Evolutionary conservation across 2,329 filamentous ascomycete genomes (phyloP), one percentile per base, ranked within the genome.

Genomic region (Diaporthe ampelina): DNA sequence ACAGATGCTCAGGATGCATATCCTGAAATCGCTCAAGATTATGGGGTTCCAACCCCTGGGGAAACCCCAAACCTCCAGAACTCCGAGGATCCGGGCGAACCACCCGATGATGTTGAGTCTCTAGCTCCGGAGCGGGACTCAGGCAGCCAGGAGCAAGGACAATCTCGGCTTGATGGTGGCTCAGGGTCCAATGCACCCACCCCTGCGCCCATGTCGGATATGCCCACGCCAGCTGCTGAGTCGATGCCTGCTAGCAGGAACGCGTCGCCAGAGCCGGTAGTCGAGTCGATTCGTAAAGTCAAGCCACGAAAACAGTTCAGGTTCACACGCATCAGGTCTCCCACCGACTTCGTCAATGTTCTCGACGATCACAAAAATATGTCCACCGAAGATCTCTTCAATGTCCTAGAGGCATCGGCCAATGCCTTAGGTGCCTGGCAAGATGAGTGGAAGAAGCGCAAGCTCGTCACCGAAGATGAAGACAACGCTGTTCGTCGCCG

Each of bases 401-500:
- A 83, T 40, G 80, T 84, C 10, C 77, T 89, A 6, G 84, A 86
- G 13, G 83, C 85, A 37, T 82, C 86, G 70, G 87, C 86, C 74
- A 77, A 85, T 32, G 84, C 85, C 4, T 78, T 91, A 68, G 80
- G 83, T n/a, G 82, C 86, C 26, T 91, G 87, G 84, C 88, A 91
- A 77, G 79, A 84, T 1, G 90, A 92, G 78, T 91, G 85, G 82
- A 84, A 83, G n/a, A 82, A 84, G 1, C 81, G 89, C 2, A 85
- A 85, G 45, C 86, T 85, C 73, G 80, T 88, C 17, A 86, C 89
- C 1, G 89, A 91, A 70, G 89, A 91, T 76, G 86, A 90, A 68
- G 89, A 91, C 76, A 91, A 91, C 76, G 84, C 89, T 0, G 83
- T 85, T 50, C 86, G 88, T 29, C 87, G 89, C 32, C 83, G 84